Conservation (phyloP, 176 grass and related monocot genomes). For the Cymbopogon citratus region DNA sequence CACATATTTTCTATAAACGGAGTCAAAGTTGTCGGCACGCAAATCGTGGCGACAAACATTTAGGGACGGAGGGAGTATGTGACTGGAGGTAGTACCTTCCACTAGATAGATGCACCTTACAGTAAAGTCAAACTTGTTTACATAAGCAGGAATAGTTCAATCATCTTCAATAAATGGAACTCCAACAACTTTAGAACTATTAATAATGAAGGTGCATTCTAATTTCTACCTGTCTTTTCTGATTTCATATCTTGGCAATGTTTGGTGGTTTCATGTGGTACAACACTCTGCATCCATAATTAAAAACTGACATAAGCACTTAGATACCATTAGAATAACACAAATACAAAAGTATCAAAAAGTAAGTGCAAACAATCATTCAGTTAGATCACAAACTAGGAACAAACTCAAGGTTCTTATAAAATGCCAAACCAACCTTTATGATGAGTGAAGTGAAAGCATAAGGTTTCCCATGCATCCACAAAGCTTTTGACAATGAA, state of each 20-base stretch:
- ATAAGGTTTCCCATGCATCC: not conserved
- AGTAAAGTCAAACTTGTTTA: not conserved
- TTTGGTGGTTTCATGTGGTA: slow-evolving; percentile 12
- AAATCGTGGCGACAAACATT: too few species aligned
- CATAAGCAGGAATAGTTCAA: not conserved
- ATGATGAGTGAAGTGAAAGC: not conserved
- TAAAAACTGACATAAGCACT: slow-evolving; percentile 27
- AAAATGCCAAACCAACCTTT: not conserved
- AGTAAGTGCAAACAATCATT: not conserved
- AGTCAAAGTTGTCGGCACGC: too few species aligned
- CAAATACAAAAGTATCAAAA: slow-evolving; percentile 16
- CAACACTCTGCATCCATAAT: slow-evolving; percentile 23
- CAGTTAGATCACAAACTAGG: not conserved
- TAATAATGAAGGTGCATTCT: not conserved
- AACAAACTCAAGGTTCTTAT: not conserved
- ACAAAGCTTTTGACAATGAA: not conserved
- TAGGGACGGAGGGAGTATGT: too few species aligned
- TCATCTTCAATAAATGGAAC: not conserved
- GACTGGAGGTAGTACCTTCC: not conserved
- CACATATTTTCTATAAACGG: too few species aligned
- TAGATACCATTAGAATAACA: slow-evolving; percentile 12
- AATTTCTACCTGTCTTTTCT: slow-evolving; percentile 31
- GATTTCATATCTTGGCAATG: slow-evolving; percentile 20
- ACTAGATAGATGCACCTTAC: not conserved
- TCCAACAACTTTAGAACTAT: not conserved